phyloP scores from a whole-genome alignment of 108 stramenopile genomes.

The Cyclotella baltica region DNA sequence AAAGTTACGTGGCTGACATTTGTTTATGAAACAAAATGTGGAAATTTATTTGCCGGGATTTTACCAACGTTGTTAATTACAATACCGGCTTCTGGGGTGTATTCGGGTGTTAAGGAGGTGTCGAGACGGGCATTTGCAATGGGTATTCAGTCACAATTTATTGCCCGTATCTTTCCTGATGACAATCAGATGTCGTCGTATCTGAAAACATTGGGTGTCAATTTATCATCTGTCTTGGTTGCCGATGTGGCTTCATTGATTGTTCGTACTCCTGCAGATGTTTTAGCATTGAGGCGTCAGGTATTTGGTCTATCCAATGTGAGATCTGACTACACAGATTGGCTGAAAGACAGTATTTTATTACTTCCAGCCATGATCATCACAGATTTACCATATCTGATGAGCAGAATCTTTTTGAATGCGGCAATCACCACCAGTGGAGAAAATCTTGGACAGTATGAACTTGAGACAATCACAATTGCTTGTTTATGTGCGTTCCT shows the following conservation, averaged over 20 bases:
- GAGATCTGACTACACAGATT: slow-evolving; percentile 63
- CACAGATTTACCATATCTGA: slow-evolving; percentile 66
- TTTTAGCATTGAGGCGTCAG: slow-evolving; percentile 73
- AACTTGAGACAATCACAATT: slow-evolving; percentile 59
- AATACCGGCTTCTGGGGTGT: slow-evolving; percentile 84
- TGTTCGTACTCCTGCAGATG: slow-evolving; percentile 80
- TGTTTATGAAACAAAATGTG: slow-evolving; percentile 58
- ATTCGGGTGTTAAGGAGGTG: slow-evolving; percentile 82
- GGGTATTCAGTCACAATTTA: slow-evolving; percentile 33
- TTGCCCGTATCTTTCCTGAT: slow-evolving; percentile 5
- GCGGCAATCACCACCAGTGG: slow-evolving; percentile 64
- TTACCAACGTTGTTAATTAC: slow-evolving; percentile 73
- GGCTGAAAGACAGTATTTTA: slow-evolving; percentile 70
- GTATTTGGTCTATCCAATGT: slow-evolving; percentile 55
- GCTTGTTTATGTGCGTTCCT: slow-evolving; percentile 75
- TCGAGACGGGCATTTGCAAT: slow-evolving; percentile 61
- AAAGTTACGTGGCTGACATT: slow-evolving; percentile 53
- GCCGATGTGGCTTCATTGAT: slow-evolving; percentile 75
- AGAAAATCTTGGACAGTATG: slow-evolving; percentile 74
- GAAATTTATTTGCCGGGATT: slow-evolving; percentile 78
- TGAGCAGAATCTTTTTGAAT: slow-evolving; percentile 73
- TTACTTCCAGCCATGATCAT: slow-evolving; percentile 67
- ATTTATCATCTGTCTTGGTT: slow-evolving; percentile 57
- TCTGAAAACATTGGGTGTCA: slow-evolving; percentile 43
- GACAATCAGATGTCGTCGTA: slow-evolving; percentile 18